A percentile compares a stretch with the other conserved stretches of the same genome.
Conservation (phyloP, 495 filamentous ascomycete species). For the Chaetomium tenue region DNA sequence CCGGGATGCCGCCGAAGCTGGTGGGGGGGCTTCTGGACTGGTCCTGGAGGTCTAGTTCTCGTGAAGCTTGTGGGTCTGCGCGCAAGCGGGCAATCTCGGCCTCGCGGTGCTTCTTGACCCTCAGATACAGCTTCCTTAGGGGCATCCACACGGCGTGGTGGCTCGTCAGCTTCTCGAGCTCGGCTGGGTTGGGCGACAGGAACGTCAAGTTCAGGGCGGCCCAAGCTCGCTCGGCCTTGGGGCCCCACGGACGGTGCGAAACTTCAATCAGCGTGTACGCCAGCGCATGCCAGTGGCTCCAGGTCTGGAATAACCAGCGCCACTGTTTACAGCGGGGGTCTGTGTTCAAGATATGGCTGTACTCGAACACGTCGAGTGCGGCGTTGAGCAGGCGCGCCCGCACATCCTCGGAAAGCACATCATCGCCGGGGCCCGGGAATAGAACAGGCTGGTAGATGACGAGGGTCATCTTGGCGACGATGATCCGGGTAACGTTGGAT, state of each 20-base stretch:
- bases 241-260: conserved; percentile 63
- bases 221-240: conserved; percentile 79
- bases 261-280: conserved; percentile 76
- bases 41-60: conserved; percentile 43
- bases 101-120: conserved; percentile 57
- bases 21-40: conserved; percentile 35
- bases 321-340: conserved; percentile 63
- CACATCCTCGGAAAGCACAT: conserved; percentile 53
- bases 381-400: conserved; percentile 72
- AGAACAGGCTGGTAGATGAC: conserved; percentile 53
- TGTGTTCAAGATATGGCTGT: conserved; percentile 59
- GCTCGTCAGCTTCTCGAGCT: conserved; percentile 47
- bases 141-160: conserved; percentile 72
- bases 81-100: conserved; percentile 47
- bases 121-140: conserved; percentile 66
- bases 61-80: conserved; percentile 43
- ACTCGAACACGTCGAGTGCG: conserved; percentile 74
- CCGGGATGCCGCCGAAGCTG: conserved; percentile 41
- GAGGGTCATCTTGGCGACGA: conserved; percentile 60
- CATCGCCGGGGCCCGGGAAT: conserved; percentile 44
- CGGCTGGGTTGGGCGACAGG: conserved; percentile 51
- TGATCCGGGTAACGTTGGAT: conserved; percentile 64
- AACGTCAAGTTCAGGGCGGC: conserved; percentile 63
- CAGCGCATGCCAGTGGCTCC: conserved; percentile 80
- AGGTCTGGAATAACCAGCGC: conserved; percentile 79